Evolutionary conservation across 1,139 yeast species (phyloP).

Genomic region (Debaryomyces nepalensis): DNA sequence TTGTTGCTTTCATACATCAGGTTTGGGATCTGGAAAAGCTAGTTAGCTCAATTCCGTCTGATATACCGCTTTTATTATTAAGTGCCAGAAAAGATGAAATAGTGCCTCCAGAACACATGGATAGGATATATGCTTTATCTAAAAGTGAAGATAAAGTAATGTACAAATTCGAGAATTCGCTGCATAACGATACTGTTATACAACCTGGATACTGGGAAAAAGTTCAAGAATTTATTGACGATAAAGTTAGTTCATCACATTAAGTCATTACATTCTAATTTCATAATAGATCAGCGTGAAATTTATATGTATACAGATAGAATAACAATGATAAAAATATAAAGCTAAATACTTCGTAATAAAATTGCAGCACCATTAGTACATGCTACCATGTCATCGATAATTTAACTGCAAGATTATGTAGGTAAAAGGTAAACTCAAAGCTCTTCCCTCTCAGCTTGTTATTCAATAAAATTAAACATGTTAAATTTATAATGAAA

Average conservation of each 20-base stretch:
- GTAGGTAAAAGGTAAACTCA: background rate
- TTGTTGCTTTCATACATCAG: slow-evolving; percentile 72
- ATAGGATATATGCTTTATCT: slow-evolving; percentile 55
- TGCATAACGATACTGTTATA: slow-evolving; percentile 79
- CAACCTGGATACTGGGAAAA: slow-evolving; percentile 78
- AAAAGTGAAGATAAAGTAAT: slow-evolving; percentile 51
- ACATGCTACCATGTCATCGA: background rate
- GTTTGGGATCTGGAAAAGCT: slow-evolving; percentile 79
- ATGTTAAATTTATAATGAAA: slow-evolving; percentile 34
- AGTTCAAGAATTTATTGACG: slow-evolving; percentile 58
- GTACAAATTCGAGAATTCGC: slow-evolving; percentile 59
- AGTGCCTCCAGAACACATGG: slow-evolving; percentile 89
- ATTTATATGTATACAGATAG: slow-evolving; percentile 26
- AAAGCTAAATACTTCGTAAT: slow-evolving; percentile 9
- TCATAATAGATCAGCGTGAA: slow-evolving; percentile 20
- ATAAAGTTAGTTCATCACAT: slow-evolving; percentile 46
- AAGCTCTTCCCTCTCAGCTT: slow-evolving; percentile 5
- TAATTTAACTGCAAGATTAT: slow-evolving; percentile 1
- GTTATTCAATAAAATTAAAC: slow-evolving; percentile 8
- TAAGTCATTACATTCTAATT: slow-evolving; percentile 17
- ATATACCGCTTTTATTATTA: slow-evolving; percentile 70
- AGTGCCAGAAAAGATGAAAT: slow-evolving; percentile 84
- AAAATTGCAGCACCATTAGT: slow-evolving; percentile 4
- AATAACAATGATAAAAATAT: slow-evolving; percentile 13
- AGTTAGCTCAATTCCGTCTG: slow-evolving; percentile 54